Conservation (phyloP, 306 rosid species). For the Cyamopsis tetragonoloba region DNA sequence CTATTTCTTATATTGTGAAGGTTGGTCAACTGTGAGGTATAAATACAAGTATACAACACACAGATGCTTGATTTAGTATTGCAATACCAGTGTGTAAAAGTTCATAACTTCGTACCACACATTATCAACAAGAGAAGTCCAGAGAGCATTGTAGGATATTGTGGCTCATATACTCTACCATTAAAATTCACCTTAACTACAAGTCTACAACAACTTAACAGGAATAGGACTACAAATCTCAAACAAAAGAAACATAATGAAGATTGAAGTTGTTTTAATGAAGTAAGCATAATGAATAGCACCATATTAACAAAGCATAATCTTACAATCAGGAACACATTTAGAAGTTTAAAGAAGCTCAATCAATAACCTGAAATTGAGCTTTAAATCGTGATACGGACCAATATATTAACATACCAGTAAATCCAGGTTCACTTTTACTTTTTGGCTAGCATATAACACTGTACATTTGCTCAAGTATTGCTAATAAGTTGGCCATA, state of each 20-base stretch:
- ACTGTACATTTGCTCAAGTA: neutral
- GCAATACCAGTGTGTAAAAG: neutral
- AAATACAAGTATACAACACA: neutral
- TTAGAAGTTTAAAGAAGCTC: neutral
- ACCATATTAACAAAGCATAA: neutral
- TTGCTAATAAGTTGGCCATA: neutral
- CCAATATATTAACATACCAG: neutral
- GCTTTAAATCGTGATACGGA: neutral
- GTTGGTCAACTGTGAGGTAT: neutral
- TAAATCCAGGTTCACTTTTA: too few relatives aligned
- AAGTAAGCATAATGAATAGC: too few relatives aligned
- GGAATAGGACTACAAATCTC: neutral
- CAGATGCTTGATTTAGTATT: neutral
- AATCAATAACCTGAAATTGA: neutral
- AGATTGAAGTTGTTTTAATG: neutral
- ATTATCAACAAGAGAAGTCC: too few relatives aligned
- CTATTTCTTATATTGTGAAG: neutral
- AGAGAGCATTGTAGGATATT: too few relatives aligned
- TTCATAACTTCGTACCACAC: neutral
- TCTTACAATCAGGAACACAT: neutral
- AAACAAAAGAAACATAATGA: neutral
- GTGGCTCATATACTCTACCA: too few relatives aligned
- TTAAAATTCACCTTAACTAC: neutral
- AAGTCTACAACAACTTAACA: too few relatives aligned
- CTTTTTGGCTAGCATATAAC: neutral